Conservation (phyloP, 345 rosid genomes). For the Salix arbutifolia region DNA sequence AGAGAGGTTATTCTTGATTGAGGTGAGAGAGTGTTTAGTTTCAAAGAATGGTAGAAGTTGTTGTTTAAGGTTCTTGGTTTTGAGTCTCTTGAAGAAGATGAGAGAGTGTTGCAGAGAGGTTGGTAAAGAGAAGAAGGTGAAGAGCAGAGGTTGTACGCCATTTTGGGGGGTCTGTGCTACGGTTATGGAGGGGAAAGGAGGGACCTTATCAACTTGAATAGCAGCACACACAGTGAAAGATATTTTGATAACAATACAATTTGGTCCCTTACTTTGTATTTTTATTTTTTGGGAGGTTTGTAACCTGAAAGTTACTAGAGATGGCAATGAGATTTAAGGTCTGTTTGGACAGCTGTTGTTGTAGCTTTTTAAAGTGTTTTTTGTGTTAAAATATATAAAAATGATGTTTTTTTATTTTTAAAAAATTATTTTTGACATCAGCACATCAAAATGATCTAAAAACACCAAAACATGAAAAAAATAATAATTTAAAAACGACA, state of each 20-base stretch:
- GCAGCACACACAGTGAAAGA: background rate
- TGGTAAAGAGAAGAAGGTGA: slow-evolving; percentile 47
- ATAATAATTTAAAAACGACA: no score
- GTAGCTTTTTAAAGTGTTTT: no score
- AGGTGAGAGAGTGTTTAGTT: slow-evolving; percentile 18
- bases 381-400: no score
- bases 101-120: slow-evolving; percentile 33
- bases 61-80: slow-evolving; percentile 22
- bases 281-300: no score
- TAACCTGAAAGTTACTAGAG: no score
- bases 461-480: no score
- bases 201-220: slow-evolving; percentile 6
- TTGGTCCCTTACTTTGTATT: no score
- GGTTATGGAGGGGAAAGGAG: background rate
- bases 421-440: no score
- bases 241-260: background rate
- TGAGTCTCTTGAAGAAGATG: slow-evolving; percentile 23
- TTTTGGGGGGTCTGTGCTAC: slow-evolving; percentile 1
- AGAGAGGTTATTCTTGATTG: slow-evolving; percentile 28
- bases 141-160: slow-evolving; percentile 52
- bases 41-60: slow-evolving; percentile 16
- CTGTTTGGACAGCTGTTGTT: no score
- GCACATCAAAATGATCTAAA: no score
- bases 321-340: no score
- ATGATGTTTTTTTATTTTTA: no score